Base-by-base conservation (phyloP, 2,329 filamentous ascomycete species). In the Lecanosticta acicola region DNA sequence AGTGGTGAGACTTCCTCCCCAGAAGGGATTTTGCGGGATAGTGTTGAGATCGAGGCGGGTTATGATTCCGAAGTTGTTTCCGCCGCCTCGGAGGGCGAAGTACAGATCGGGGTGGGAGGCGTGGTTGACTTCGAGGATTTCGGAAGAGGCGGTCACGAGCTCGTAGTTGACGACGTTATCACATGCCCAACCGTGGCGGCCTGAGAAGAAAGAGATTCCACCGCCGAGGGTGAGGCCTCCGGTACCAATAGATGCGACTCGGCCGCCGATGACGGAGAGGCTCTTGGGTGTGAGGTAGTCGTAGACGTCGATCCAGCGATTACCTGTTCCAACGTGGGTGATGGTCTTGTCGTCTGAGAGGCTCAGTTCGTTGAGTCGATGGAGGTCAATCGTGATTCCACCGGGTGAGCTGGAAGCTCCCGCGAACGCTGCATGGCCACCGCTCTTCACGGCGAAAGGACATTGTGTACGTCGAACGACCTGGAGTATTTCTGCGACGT, bases 61-160 rank as follows among this genome's bases (percentile, higher is more conserved):
- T 9, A 63, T 59, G 19, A 62, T 48, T n/a, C 60, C 59, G 35
- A 61, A 59, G 44, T 62, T 62, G 41, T 59, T 59, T n/a, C 50
- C 44, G 9, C 60, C 59, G 3, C 48, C 49, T 38, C 52, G 39
- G 3, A 63, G 46, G 13, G 59, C 59, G 8, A 35, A 52, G 44
- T 45, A 63, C 4, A 62, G 50, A 26, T 63, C 59, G 7, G 55
- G 49, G 32, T 48, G 37, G 34, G 45, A 43, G 4, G 45, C 45
- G 2, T 52, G 46, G 20, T 56, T 60, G 43, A 57, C 59, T 18
- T 58, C 42, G 35, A 59, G 40, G 13, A 62, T 50, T 4, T 36
- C 21, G 17, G 56, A 58, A 20, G 50, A 36, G 13, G 59, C 53
- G 3, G 54, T 52, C 10, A 63, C 59, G 11, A 62, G 45, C 43